These are phyloP conservation scores for Boechera divaricarpa DNA, from an alignment of 345 rosid species.

Conservation along the genomic window DNA sequence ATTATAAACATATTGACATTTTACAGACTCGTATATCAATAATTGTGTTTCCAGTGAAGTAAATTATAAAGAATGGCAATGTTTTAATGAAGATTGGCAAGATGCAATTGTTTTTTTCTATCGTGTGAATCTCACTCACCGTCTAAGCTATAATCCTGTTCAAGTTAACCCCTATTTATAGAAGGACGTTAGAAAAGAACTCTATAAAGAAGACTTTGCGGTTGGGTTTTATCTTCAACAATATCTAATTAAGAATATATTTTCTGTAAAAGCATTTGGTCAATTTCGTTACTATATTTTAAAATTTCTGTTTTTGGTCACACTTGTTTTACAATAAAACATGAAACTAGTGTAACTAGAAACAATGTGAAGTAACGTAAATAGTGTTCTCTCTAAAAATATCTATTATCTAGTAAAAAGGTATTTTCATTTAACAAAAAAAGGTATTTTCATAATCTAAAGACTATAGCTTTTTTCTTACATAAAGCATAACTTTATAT, in stretches of 20 bases:
- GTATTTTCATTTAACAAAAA: not conserved
- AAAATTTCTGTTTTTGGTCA: not conserved
- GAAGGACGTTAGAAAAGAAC: not conserved
- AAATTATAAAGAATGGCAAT: not conserved
- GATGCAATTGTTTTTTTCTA: not conserved
- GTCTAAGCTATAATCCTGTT: not conserved
- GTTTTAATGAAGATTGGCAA: not conserved
- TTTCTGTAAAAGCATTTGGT: not conserved
- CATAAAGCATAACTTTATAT: slow-evolving; percentile 13
- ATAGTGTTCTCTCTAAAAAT: not conserved
- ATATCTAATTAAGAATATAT: not conserved
- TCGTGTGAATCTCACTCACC: not conserved
- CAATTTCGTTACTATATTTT: not conserved
- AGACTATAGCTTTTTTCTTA: slow-evolving; percentile 1
- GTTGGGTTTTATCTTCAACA: slow-evolving; percentile 7
- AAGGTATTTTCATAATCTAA: not conserved
- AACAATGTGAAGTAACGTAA: not conserved
- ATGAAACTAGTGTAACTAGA: not conserved
- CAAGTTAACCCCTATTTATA: not conserved
- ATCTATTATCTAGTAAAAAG: not conserved
- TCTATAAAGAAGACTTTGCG: not conserved
- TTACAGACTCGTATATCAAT: not conserved
- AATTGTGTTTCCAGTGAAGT: not conserved
- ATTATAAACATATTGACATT: not conserved
- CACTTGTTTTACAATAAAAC: not conserved